Base-by-base conservation (phyloP, 495 filamentous ascomycete genomes). In the Bryoglossum gracile region DNA sequence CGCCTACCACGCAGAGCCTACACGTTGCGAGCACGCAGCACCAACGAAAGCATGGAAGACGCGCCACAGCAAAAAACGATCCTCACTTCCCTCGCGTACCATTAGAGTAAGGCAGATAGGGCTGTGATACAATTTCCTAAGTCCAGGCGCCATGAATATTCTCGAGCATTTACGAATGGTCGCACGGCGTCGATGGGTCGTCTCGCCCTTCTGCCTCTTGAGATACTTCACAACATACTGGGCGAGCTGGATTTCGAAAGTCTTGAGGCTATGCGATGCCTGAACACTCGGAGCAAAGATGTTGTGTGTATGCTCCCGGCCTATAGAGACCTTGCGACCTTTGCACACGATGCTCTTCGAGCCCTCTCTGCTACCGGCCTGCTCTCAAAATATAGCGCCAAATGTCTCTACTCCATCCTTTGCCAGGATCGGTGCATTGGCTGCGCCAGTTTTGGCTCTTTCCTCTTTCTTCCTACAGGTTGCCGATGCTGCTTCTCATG, bases 391-490 rank as follows among this genome's bases (percentile, higher is more conserved):
- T 33, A 45, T 23, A 45, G 25, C 25, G 25, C 13, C 13, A 30
- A 45, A 34, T 16, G 21, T 45, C 23, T 45, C 24, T 33, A 45
- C 28, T 32, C 8, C 17, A 30, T 30, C n/a, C 22, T 30, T 45
- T 45, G 42, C 25, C 42, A 32, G 9, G 42, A 45, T 33, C 42
- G 42, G 9, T 45, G 42, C 25, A n/a, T 19, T 10, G 9, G 14
- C 28, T 45, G 42, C 42, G 21, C 13, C 17, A 18, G 28, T 17
- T 45, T 45, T 45, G 42, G 42, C 14, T 30, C 42, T 26, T 45
- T 45, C 25, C 42, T 45, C 23, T 45, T 30, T 33, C 23, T 45
- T 26, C 42, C 42, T 14, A 45, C 42, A 30, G 8, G 25, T 13
- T 30, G 17, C 42, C 42, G 25, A 5, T 26, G 23, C 25, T 45